phyloP scores from a whole-genome alignment of 2,329 filamentous ascomycete genomes.

The Phymatotrichopsis omnivora region DNA sequence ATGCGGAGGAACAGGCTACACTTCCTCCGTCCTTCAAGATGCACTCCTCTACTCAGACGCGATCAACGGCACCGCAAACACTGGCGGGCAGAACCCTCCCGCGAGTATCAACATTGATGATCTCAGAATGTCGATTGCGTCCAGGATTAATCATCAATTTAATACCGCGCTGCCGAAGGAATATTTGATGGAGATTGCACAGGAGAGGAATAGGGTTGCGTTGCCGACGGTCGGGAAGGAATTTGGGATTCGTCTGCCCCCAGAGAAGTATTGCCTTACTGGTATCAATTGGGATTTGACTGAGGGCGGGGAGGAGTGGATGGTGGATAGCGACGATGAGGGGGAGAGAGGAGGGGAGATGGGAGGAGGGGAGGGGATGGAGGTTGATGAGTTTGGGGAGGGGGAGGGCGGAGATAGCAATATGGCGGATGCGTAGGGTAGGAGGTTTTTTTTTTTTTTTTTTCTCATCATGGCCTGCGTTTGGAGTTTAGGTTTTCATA shows the following conservation, averaged over 20 bases:
- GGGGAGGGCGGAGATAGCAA: conserved; percentile 21
- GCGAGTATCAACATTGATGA: conserved; percentile 47
- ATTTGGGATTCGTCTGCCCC: conserved; percentile 57
- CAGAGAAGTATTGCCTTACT: conserved; percentile 57
- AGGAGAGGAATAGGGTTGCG: conserved; percentile 56
- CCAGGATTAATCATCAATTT: conserved; percentile 51
- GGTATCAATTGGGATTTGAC: conserved; percentile 55
- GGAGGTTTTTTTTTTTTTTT: neutral
- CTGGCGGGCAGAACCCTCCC: conserved; percentile 37
- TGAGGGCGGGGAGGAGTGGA: conserved; percentile 43
- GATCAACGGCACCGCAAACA: conserved; percentile 35
- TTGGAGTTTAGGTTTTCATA: too few species aligned
- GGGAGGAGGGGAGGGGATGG: conserved; percentile 33
- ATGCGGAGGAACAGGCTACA: conserved; percentile 42
- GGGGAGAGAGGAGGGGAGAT: conserved; percentile 31
- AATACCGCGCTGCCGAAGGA: conserved; percentile 55
- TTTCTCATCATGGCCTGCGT: neutral
- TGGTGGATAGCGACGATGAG: conserved; percentile 39
- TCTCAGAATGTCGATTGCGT: conserved; percentile 51
- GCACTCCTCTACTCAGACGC: conserved; percentile 43
- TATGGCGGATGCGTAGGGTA: conserved; percentile 23
- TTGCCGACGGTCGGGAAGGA: conserved; percentile 55
- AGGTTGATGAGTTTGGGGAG: conserved; percentile 26
- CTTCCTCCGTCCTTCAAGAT: conserved; percentile 44
- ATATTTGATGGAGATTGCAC: conserved; percentile 64